Conservation (phyloP, 352 stramenopile species). For the Blastocystis sp. region DNA sequence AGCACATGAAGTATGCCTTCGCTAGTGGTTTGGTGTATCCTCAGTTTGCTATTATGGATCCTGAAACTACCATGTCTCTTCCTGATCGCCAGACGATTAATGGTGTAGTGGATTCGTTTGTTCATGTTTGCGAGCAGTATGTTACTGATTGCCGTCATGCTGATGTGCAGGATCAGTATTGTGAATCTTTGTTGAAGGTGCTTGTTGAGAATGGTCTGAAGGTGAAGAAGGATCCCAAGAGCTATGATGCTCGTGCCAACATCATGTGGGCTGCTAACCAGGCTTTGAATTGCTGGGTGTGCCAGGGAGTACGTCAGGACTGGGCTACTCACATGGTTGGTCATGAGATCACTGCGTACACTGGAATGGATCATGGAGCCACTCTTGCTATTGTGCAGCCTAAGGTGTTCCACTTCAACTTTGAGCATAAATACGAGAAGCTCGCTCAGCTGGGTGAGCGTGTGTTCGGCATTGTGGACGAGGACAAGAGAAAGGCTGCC, state of each 20-base stretch:
- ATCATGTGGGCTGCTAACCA: conserved; percentile 68
- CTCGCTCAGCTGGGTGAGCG: conserved; percentile 64
- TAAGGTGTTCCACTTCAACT: conserved; percentile 55
- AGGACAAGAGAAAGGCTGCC: conserved; percentile 28
- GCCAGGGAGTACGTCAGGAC: conserved; percentile 60
- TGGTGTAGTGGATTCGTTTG: conserved; percentile 59
- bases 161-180: conserved; percentile 58
- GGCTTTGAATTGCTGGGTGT: conserved; percentile 66
- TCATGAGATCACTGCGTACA: conserved; percentile 64
- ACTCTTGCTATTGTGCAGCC: conserved; percentile 64
- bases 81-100: conserved; percentile 56
- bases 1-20: conserved; percentile 63
- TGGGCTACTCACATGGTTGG: conserved; percentile 68
- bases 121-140: conserved; percentile 68
- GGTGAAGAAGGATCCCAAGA: conserved; percentile 65
- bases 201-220: conserved; percentile 57
- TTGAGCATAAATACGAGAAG: conserved; percentile 60
- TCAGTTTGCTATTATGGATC: conserved; percentile 57
- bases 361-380: conserved; percentile 51
- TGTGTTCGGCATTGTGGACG: conserved; percentile 63
- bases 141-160: conserved; percentile 60
- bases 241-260: conserved; percentile 56
- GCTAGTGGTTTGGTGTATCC: conserved; percentile 14
- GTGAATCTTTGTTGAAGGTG: conserved; percentile 53
- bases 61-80: conserved; percentile 62